Evolutionary conservation across 768 basidiomycete species (phyloP), one percentile per base, ranked within the genome.

Genomic region (Rhizopogon vesiculosus): DNA sequence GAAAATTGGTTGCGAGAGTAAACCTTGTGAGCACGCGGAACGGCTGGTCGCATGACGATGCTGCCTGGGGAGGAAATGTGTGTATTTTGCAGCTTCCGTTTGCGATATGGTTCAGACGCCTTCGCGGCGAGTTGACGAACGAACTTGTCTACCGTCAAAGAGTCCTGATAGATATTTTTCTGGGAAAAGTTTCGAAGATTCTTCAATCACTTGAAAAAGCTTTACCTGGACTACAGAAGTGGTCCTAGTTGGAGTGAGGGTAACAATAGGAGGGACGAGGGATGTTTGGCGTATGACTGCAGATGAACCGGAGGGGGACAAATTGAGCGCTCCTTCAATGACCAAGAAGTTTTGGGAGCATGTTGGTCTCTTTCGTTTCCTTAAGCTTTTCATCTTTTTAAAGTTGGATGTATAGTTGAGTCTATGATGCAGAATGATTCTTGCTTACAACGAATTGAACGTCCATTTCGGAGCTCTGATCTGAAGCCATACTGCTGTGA

Each of bases 61-160:
- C 54, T 49, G 29, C 42, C 16, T 18, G 15, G 49, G 22, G 35
- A 53, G 8, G 7, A 38, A 41, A 38, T n/a, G 38, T 3, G 4
- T 19, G 39, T 22, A 15, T 28, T 38, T 43, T 19, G n/a, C 42
- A 54, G 4, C 8, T 50, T 28, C 42, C 43, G 45, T 29, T 44
- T 45, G 7, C 48, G 45, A 39, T 12, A 29, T 18, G 43, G 41
- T 45, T 22, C 50, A 10, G 50, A 18, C 15, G 12, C 15, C 9
- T 25, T 41, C 48, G 53, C 58, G 5, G 28, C 46, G 3, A 61
- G 57, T 48, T 28, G 10, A 8, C 58, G 60, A 52, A 69, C 62
- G 49, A 70, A 69, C 10, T 9, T 44, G 22, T 70, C 68, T 42
- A 71, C 64, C 5, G 68, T 68, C 44, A 71, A 9, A 7, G 54